phyloP scores from a whole-genome alignment of 345 rosid species.

The Ailanthus altissimus region DNA sequence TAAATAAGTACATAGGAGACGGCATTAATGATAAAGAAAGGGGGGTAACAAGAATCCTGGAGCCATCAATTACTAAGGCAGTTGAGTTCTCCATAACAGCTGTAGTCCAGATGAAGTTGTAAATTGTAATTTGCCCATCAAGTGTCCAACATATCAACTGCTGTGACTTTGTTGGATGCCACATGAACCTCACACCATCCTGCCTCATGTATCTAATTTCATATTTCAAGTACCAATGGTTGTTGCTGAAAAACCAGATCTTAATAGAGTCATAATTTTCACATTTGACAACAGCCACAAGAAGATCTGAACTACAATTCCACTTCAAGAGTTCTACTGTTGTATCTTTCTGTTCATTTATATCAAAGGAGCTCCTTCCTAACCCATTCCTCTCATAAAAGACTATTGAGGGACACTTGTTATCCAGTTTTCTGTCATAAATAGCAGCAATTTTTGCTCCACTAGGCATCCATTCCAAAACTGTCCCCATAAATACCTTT shows the following conservation, averaged over 20 bases:
- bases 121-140: conserved; percentile 61
- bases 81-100: conserved; percentile 79
- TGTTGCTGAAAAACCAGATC: conserved; percentile 87
- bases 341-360: conserved; percentile 50
- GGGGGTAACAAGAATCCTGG: conserved; percentile 76
- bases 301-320: conserved; percentile 89
- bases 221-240: conserved; percentile 91
- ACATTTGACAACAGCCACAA: conserved; percentile 71
- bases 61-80: conserved; percentile 77
- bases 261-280: conserved; percentile 58
- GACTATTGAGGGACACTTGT: conserved; percentile 56
- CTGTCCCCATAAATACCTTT: conserved; percentile 59
- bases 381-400: conserved; percentile 93
- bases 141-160: conserved; percentile 89
- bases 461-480: conserved; percentile 98
- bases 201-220: conserved; percentile 62
- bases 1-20: conserved; percentile 81
- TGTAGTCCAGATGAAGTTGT: conserved; percentile 73
- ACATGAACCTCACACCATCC: conserved; percentile 75
- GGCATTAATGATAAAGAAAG: conserved; percentile 84
- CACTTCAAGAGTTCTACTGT: conserved; percentile 70
- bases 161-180: conserved; percentile 91
- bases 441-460: conserved; percentile 93
- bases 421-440: conserved; percentile 55
- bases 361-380: conserved; percentile 66